Conservation (phyloP, 2,329 filamentous ascomycete species). For the Aspergillus sp. region DNA sequence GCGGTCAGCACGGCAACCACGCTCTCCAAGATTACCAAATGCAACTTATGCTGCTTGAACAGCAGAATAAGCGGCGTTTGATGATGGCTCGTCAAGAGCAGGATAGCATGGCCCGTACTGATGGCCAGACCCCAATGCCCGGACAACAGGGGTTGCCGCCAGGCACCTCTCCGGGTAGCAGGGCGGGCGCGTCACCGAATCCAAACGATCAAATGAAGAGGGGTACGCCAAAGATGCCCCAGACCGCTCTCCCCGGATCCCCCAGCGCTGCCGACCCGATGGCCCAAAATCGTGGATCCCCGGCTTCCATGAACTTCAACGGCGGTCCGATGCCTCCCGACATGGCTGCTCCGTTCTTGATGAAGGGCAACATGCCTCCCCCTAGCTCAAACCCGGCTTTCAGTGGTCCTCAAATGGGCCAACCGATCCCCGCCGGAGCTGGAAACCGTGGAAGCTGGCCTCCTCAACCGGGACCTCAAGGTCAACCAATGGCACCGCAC, state of each 20-base stretch:
- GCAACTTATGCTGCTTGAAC: conserved; percentile 65
- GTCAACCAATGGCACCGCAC: conserved; percentile 45
- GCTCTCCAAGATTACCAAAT: conserved; percentile 66
- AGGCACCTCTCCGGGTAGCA: conserved; percentile 55
- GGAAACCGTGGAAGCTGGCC: conserved; percentile 38
- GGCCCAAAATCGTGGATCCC: conserved; percentile 55
- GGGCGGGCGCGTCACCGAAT: conserved; percentile 56
- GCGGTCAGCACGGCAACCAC: conserved; percentile 49
- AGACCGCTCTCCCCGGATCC: conserved; percentile 52
- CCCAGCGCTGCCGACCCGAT: conserved; percentile 55
- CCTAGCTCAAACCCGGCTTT: conserved; percentile 51
- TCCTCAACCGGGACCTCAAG: conserved; percentile 31
- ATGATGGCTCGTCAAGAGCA: conserved; percentile 65
- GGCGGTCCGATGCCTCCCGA: conserved; percentile 46
- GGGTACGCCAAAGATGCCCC: conserved; percentile 57
- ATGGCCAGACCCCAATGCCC: conserved; percentile 43
- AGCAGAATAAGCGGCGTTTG: conserved; percentile 64
- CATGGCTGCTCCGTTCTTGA: conserved; percentile 40
- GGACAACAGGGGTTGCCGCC: conserved; percentile 45
- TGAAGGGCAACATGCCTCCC: conserved; percentile 53
- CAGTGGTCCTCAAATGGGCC: conserved; percentile 37
- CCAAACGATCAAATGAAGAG: conserved; percentile 60
- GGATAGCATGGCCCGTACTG: conserved; percentile 53
- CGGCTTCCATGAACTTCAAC: conserved; percentile 54
- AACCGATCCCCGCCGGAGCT: conserved; percentile 38